Evolutionary conservation across 2,329 filamentous ascomycete species (phyloP).

Genomic region (Tolypocladium amazonense): DNA sequence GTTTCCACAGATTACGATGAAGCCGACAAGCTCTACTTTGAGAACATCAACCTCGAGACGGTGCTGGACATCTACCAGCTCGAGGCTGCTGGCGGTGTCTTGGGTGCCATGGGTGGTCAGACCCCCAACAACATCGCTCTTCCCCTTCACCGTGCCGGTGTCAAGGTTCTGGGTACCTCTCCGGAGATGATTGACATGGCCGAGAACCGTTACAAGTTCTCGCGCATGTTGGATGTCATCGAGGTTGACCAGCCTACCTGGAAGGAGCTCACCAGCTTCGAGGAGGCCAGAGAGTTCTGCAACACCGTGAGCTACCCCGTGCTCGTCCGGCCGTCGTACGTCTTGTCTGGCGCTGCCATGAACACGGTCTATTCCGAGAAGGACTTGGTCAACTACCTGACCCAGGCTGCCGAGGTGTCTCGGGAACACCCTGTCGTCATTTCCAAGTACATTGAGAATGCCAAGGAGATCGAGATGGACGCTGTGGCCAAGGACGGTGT

Average conservation of each 20-base stretch:
- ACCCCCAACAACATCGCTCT: conserved; percentile 97
- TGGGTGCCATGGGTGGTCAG: conserved; percentile 95
- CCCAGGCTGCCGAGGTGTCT: conserved; percentile 87
- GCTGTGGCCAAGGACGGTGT: conserved; percentile 84
- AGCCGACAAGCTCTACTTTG: conserved; percentile 89
- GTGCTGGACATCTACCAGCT: conserved; percentile 89
- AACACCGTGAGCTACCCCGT: conserved; percentile 85
- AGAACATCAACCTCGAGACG: conserved; percentile 85
- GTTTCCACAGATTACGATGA: conserved; percentile 89
- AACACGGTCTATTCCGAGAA: conserved; percentile 97
- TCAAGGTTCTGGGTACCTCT: conserved; percentile 89
- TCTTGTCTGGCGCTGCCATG: conserved; percentile 95
- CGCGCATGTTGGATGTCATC: conserved; percentile 91
- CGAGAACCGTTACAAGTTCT: conserved; percentile 98
- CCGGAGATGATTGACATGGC: conserved; percentile 98
- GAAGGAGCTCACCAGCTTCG: conserved; percentile 94
- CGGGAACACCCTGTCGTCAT: conserved; percentile 95
- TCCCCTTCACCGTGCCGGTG: conserved; percentile 75
- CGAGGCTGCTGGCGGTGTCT: conserved; percentile 71
- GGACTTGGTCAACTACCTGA: conserved; percentile 78
- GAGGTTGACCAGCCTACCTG: conserved; percentile 92
- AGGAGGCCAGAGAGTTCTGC: conserved; percentile 82
- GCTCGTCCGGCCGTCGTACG: conserved; percentile 89
- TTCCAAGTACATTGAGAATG: conserved; percentile 98
- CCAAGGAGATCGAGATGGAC: conserved; percentile 99